phyloP scores from a whole-genome alignment of 257 asterid genomes.

The Capsicum chinense region DNA sequence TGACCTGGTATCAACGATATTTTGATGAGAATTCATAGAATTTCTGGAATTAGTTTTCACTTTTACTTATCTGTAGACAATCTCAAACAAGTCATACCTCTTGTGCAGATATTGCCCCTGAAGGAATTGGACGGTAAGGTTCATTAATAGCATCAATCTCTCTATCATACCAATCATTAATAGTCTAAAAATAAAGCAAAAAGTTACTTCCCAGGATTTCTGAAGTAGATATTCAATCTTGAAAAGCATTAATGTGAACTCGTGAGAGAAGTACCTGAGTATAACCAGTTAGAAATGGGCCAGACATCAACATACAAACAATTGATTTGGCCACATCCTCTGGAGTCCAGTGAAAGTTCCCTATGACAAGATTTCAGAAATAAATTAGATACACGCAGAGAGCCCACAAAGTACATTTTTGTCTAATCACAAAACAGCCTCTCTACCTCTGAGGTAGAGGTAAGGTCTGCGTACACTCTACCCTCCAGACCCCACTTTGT shows the following conservation, averaged over 20 bases:
- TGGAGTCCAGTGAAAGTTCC: constrained; percentile 86
- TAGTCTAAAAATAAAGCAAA: constrained; percentile 55
- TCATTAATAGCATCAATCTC: constrained; percentile 95
- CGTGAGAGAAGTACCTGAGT: constrained; percentile 67
- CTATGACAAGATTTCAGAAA: constrained; percentile 39
- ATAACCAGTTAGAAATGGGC: constrained; percentile 93
- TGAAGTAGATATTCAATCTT: constrained; percentile 31
- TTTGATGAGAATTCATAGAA: constrained; percentile 24
- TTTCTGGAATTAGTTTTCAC: background rate
- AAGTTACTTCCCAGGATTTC: constrained; percentile 29
- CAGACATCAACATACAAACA: constrained; percentile 94
- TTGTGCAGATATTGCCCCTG: constrained; percentile 78
- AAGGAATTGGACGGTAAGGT: constrained; percentile 97
- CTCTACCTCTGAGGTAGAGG: too few relatives aligned
- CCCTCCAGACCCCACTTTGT: too few relatives aligned
- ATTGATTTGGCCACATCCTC: constrained; percentile 89
- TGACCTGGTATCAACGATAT: constrained; percentile 58
- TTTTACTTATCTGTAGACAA: constrained; percentile 18
- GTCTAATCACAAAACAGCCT: background rate
- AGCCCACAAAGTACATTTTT: background rate
- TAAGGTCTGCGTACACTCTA: too few relatives aligned
- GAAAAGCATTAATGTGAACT: constrained; percentile 23
- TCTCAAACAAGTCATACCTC: constrained; percentile 58
- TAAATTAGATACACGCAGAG: background rate
- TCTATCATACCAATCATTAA: constrained; percentile 96